These are phyloP conservation scores for Microcera coccophila DNA, from an alignment of 2,329 filamentous ascomycete species.

Conservation along the genomic window DNA sequence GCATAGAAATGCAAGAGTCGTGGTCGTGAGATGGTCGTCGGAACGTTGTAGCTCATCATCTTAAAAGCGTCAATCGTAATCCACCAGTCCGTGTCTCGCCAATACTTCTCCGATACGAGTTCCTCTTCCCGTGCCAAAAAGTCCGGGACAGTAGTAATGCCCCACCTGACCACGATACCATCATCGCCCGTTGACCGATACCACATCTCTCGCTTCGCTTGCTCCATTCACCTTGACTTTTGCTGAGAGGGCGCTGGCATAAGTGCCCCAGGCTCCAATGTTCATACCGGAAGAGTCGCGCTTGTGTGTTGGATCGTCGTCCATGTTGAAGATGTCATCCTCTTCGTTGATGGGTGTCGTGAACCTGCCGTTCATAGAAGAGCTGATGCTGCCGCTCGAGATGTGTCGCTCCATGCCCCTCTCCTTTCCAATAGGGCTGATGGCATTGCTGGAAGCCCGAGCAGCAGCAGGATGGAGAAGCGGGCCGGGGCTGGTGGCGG, in stretches of 20 bases:
- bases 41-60: conserved; percentile 21
- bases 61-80: conserved; percentile 14
- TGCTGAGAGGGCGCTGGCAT: conserved; percentile 35
- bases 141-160: no score
- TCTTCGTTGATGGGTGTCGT: conserved; percentile 64
- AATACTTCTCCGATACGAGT: not conserved
- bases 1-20: conserved; percentile 17
- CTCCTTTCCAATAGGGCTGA: conserved; percentile 39
- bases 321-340: conserved; percentile 59
- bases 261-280: conserved; percentile 40
- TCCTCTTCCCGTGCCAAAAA: not conserved
- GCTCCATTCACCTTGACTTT: conserved; percentile 26
- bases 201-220: conserved; percentile 29
- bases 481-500: conserved; percentile 38
- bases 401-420: conserved; percentile 54
- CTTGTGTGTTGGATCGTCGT: conserved; percentile 53
- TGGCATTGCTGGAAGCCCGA: conserved; percentile 36
- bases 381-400: conserved; percentile 56
- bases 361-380: conserved; percentile 52
- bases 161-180: no score
- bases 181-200: conserved; percentile 33
- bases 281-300: conserved; percentile 44
- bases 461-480: conserved; percentile 49
- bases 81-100: conserved; percentile 13
- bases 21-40: conserved; percentile 10